phyloP scores from a whole-genome alignment of 1,139 yeast species.

The Eremothecium sinecaudum region DNA sequence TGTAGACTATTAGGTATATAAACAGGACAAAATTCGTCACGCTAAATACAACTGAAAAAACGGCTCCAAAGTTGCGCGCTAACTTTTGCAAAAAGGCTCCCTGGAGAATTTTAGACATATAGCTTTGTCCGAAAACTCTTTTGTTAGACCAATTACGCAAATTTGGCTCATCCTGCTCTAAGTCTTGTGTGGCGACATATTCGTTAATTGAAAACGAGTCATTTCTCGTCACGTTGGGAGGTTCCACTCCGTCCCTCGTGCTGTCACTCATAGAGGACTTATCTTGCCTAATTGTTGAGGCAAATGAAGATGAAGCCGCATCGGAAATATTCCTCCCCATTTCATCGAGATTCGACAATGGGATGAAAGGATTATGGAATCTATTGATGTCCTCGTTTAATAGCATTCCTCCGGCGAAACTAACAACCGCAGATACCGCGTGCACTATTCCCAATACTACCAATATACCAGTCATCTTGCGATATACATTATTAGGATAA shows the following conservation, averaged over 20 bases:
- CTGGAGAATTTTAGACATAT: constrained; percentile 26
- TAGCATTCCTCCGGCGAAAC: constrained; percentile 37
- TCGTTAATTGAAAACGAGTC: not conserved
- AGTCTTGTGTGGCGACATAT: not conserved
- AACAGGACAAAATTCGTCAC: constrained; percentile 59
- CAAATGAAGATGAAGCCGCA: no score
- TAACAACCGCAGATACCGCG: constrained; percentile 42
- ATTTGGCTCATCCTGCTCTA: not conserved
- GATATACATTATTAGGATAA: constrained; percentile 71
- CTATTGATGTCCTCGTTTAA: constrained; percentile 18
- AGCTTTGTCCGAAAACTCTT: not conserved
- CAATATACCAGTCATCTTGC: constrained; percentile 53
- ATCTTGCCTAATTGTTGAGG: no score
- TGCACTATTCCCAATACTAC: constrained; percentile 47
- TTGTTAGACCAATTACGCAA: not conserved
- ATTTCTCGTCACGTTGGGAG: not conserved
- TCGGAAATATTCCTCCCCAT: not conserved
- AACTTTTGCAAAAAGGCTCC: constrained; percentile 28
- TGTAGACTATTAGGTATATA: constrained; percentile 47
- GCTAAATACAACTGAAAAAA: constrained; percentile 38
- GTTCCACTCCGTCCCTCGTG: not conserved
- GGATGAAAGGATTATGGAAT: not conserved
- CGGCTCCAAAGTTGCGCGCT: constrained; percentile 34
- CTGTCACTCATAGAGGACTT: not conserved
- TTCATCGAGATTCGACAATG: not conserved